phyloP scores from a whole-genome alignment of 2,329 filamentous ascomycete genomes.

The Monosporascus sp. region DNA sequence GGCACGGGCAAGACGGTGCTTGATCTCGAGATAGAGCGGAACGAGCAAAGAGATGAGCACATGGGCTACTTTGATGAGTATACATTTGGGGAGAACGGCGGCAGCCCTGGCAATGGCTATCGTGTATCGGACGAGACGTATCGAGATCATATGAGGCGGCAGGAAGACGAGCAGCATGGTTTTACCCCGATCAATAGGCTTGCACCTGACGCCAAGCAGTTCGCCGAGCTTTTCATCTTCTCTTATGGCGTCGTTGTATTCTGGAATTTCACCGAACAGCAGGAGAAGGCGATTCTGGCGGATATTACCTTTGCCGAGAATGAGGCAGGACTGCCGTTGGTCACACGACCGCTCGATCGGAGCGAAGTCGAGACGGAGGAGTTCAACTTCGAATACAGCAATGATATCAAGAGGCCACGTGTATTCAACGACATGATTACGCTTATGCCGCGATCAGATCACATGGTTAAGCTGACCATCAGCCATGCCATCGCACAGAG shows the following conservation, averaged over 20 bases:
- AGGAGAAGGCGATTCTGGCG: conserved; percentile 93
- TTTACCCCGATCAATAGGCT: conserved; percentile 53
- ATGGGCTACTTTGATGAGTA: conserved; percentile 86
- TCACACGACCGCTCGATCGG: conserved; percentile 74
- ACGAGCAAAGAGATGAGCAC: conserved; percentile 81
- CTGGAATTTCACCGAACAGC: conserved; percentile 95
- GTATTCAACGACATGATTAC: conserved; percentile 99
- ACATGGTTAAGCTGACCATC: conserved; percentile 99
- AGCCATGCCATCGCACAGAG: conserved; percentile 96
- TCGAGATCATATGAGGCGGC: conserved; percentile 20
- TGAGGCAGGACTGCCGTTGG: conserved; percentile 59
- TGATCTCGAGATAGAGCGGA: conserved; percentile 93
- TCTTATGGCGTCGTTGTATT: conserved; percentile 97
- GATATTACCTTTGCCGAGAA: conserved; percentile 84
- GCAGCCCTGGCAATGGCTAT: conserved; percentile 18
- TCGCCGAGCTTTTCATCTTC: conserved; percentile 95
- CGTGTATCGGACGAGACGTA: conserved; percentile 10
- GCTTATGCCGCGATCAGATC: conserved; percentile 78
- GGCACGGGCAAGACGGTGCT: conserved; percentile 84
- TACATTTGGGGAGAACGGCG: conserved; percentile 42
- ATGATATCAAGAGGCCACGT: conserved; percentile 75
- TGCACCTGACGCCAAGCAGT: conserved; percentile 66
- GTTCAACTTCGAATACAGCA: conserved; percentile 96
- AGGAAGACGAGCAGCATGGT: conserved; percentile 29
- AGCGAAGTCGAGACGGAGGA: conserved; percentile 96